phyloP scores from a whole-genome alignment of 2,329 filamentous ascomycete genomes.

The Trichophyton schoenleinii region DNA sequence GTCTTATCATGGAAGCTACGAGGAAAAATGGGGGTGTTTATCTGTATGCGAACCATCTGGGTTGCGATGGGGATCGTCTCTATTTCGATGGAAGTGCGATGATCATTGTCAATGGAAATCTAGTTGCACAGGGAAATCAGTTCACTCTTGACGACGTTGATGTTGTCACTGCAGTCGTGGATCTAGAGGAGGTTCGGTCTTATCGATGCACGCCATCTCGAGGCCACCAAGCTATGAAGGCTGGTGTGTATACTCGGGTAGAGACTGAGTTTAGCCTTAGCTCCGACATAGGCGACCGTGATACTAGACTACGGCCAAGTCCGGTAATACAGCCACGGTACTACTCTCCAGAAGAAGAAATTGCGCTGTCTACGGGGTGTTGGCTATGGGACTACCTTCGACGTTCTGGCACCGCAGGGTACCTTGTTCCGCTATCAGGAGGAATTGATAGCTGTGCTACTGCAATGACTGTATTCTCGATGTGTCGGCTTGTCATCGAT shows the following conservation, averaged over 20 bases:
- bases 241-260: constrained; percentile 20
- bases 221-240: constrained; percentile 19
- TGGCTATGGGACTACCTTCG: constrained; percentile 25
- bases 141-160: constrained; percentile 47
- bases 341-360: constrained; percentile 20
- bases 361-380: constrained; percentile 15
- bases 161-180: constrained; percentile 50
- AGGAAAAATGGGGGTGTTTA: constrained; percentile 32
- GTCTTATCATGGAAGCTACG: constrained; percentile 51
- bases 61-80: constrained; percentile 44
- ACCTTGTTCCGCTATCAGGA: constrained; percentile 23
- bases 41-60: constrained; percentile 47
- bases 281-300: constrained; percentile 14
- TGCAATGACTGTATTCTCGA: constrained; percentile 23
- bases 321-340: constrained; percentile 13
- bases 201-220: constrained; percentile 18
- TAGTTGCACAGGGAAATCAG: constrained; percentile 19
- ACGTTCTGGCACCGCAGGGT: constrained; percentile 19
- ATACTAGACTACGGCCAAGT: constrained; percentile 12
- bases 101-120: constrained; percentile 46
- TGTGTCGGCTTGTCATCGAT: constrained; percentile 21
- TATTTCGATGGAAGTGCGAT: constrained; percentile 50
- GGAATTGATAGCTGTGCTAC: constrained; percentile 24
- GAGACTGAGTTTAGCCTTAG: constrained; percentile 19
- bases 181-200: constrained; percentile 55